Evolutionary conservation across 139 green algal genomes (phyloP).

Genomic region (Volvox reticuliferus): DNA sequence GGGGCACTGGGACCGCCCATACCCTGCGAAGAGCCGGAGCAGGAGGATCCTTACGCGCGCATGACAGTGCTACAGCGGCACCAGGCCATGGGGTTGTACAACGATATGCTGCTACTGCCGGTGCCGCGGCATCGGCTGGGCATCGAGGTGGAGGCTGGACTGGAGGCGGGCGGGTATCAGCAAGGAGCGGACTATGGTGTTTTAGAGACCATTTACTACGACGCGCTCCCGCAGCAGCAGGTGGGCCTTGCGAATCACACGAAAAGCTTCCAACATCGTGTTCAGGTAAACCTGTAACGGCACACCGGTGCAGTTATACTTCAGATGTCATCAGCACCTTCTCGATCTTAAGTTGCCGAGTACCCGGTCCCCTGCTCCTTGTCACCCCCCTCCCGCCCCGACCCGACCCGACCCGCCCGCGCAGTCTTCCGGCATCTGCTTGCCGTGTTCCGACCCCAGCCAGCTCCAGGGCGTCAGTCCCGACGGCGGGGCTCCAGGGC

Average conservation of each 20-base stretch:
- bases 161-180: neutral
- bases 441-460: no score
- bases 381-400: neutral
- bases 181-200: neutral
- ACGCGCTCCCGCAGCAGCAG: neutral
- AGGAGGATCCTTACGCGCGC: neutral
- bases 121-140: neutral
- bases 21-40: neutral
- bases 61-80: constrained; percentile 31
- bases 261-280: no score
- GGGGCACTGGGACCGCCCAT: neutral
- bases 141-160: neutral
- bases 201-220: neutral
- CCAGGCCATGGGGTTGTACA: constrained; percentile 2
- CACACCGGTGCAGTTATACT: no score
- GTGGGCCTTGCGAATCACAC: neutral
- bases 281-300: no score
- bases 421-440: neutral
- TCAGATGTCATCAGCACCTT: no score
- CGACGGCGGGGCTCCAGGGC: no score
- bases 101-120: constrained; percentile 33
- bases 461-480: neutral
- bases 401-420: neutral
- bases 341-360: no score
- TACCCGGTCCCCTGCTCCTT: neutral